phyloP scores from a whole-genome alignment of 176 grass and related monocot genomes.

The Luzula sylvatica region DNA sequence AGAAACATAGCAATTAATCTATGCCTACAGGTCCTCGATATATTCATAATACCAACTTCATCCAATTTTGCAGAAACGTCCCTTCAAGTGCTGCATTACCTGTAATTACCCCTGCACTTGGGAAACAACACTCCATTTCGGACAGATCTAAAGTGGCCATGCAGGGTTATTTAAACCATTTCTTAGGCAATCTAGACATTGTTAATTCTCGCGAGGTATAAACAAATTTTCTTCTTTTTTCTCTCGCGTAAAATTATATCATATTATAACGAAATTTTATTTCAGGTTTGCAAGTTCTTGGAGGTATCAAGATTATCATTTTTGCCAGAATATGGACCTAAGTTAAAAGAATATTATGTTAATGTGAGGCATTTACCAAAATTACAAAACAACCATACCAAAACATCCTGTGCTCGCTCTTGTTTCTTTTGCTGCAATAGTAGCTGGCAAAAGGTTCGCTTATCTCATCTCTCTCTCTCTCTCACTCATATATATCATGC shows the following conservation, averaged over 20 bases:
- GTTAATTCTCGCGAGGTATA: slow-evolving; percentile 91
- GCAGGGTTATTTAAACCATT: slow-evolving; percentile 97
- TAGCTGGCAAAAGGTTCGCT: slow-evolving; percentile 91
- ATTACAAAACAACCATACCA: slow-evolving; percentile 53
- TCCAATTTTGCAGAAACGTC: slow-evolving; percentile 82
- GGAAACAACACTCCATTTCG: slow-evolving; percentile 84
- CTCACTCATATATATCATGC: too few relatives aligned
- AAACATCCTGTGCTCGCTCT: slow-evolving; percentile 51
- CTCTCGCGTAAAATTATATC: neutral
- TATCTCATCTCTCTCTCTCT: too few relatives aligned
- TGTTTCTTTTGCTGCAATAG: slow-evolving; percentile 82
- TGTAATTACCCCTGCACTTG: slow-evolving; percentile 85
- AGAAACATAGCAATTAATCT: neutral
- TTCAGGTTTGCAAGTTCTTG: slow-evolving; percentile 96
- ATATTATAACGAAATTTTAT: neutral
- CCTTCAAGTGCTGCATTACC: slow-evolving; percentile 96
- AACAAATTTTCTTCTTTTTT: neutral
- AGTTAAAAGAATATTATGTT: slow-evolving; percentile 95
- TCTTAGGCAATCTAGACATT: slow-evolving; percentile 92
- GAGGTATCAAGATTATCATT: slow-evolving; percentile 92
- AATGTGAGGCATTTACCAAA: slow-evolving; percentile 87
- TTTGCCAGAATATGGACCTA: slow-evolving; percentile 86
- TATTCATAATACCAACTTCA: slow-evolving; percentile 45
- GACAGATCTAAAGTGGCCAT: slow-evolving; percentile 86
- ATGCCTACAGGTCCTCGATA: neutral